Base-by-base conservation (phyloP, 108 stramenopile genomes). In the Cyclotella baltica region DNA sequence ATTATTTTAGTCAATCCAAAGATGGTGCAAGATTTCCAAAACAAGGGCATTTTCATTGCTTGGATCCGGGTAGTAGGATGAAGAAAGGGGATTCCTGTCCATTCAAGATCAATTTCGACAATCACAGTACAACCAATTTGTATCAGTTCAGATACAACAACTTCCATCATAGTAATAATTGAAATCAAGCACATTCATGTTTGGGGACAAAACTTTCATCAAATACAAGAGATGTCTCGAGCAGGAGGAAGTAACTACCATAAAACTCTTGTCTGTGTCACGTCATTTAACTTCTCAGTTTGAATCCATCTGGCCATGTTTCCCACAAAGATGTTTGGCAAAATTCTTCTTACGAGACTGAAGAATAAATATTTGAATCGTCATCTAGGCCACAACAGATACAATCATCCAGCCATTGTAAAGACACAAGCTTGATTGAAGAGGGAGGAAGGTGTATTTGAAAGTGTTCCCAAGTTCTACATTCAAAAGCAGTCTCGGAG, bases 401-500 rank as follows among this genome's bases (percentile, higher is more conserved):
- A 53, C 52, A 53, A 53, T 19, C 52, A 16, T 13, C 40, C 40
- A 10, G n/a, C n/a, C n/a, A n/a, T n/a, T n/a, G n/a, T n/a, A n/a
- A n/a, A n/a, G n/a, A n/a, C n/a, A n/a, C n/a, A n/a, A n/a, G n/a
- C n/a, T n/a, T n/a, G n/a, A n/a, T n/a, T n/a, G n/a, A n/a, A n/a
- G n/a, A n/a, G n/a, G 6, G 13, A 43, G 40, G 40, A 13, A 10
- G 40, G 40, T 10, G 6, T 13, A 43, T 53, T 22, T n/a, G 16
- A 53, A 23, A 53, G 8, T 53, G 52, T 53, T 5, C 9, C n/a
- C 5, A 19, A 53, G 8, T 10, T 53, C n/a, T 19, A 53, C 52
- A 53, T 53, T 19, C 52, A 53, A 53, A 53, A 53, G 52, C 4
- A 19, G 19, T 53, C 52, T 16, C 19, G 52, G 52, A 53, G 52